phyloP scores from a whole-genome alignment of 1,284 basidiomycete species.

The Peniophora sp. region DNA sequence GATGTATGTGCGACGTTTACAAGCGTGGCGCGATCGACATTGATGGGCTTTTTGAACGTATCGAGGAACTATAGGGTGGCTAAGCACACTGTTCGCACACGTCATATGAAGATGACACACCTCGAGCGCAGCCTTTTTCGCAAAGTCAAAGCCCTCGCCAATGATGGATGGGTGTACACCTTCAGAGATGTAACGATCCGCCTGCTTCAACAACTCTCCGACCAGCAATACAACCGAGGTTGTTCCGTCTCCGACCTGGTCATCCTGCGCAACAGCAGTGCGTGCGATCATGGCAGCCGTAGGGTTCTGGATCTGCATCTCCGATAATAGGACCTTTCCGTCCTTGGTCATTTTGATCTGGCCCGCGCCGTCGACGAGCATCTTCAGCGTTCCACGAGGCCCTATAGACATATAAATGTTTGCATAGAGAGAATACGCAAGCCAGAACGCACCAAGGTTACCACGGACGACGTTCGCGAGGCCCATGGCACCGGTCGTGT shows the following conservation, averaged over 20 bases:
- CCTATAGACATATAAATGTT: constrained; percentile 41
- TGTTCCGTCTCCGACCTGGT: constrained; percentile 98
- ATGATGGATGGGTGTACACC: constrained; percentile 98
- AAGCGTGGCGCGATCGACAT: constrained; percentile 83
- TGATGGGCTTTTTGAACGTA: constrained; percentile 70
- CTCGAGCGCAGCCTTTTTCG: constrained; percentile 88
- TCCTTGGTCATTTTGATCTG: constrained; percentile 99
- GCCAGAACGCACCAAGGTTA: constrained; percentile 71
- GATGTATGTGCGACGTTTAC: constrained; percentile 94
- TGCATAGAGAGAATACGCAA: constrained; percentile 7
- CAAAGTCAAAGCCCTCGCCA: constrained; percentile 92
- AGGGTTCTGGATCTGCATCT: constrained; percentile 99
- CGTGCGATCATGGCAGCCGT: constrained; percentile 99
- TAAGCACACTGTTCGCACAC: constrained; percentile 7
- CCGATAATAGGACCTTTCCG: constrained; percentile 95
- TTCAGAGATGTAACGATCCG: constrained; percentile 96
- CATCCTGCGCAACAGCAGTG: constrained; percentile 97
- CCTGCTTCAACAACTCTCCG: constrained; percentile 95
- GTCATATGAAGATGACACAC: constrained; percentile 38
- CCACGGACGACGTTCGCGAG: constrained; percentile 96
- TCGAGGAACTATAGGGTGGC: constrained; percentile 74
- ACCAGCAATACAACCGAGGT: constrained; percentile 97
- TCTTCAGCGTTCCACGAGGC: constrained; percentile 94
- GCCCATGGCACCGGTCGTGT: constrained; percentile 92
- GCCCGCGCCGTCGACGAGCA: constrained; percentile 99